Percentiles rank a stretch among this genome's conserved stretches.
phyloP scores from a whole-genome alignment of 495 filamentous ascomycete species.

The Neurospora sp. region DNA sequence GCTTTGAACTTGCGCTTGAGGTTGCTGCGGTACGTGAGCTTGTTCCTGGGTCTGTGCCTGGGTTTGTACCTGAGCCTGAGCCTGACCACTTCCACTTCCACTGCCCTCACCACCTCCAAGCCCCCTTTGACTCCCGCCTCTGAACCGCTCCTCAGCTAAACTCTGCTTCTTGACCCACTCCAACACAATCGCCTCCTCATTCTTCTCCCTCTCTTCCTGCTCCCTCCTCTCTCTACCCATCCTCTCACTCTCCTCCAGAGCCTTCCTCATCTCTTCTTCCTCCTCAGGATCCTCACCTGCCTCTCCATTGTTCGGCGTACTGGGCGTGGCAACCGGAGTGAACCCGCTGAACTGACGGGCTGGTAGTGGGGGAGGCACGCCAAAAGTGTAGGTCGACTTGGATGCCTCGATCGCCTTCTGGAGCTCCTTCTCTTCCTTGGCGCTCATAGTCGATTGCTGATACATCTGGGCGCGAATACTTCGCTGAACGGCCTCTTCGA shows the following conservation, averaged over 20 bases:
- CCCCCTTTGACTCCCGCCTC: slow-evolving; percentile 14
- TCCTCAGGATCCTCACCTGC: slow-evolving; percentile 19
- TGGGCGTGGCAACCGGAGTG: not conserved
- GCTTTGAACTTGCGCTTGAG: not conserved
- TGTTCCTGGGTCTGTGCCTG: not conserved
- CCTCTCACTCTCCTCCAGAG: slow-evolving; percentile 38
- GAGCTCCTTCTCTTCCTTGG: slow-evolving; percentile 37
- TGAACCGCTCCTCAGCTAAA: slow-evolving; percentile 51
- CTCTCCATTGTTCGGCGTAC: not conserved
- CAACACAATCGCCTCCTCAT: slow-evolving; percentile 64
- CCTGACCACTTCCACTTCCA: slow-evolving; percentile 5
- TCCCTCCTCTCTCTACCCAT: slow-evolving; percentile 26
- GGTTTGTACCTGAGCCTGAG: not conserved
- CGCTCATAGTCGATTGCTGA: slow-evolving; percentile 17
- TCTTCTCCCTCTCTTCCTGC: slow-evolving; percentile 33
- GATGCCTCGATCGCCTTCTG: slow-evolving; percentile 38
- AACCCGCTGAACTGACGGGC: not conserved
- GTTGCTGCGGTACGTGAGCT: not conserved
- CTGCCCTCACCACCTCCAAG: not conserved
- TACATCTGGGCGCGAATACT: slow-evolving; percentile 34
- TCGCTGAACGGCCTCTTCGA: slow-evolving; percentile 49
- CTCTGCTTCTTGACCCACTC: slow-evolving; percentile 75
- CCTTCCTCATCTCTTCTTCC: slow-evolving; percentile 33
- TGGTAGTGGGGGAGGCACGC: not conserved
- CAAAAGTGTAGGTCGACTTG: slow-evolving; percentile 9